Percentiles rank a stretch among this genome's conserved stretches.
Conservation (phyloP, 2,329 filamentous ascomycete genomes). For the Aspergillus unguis region DNA sequence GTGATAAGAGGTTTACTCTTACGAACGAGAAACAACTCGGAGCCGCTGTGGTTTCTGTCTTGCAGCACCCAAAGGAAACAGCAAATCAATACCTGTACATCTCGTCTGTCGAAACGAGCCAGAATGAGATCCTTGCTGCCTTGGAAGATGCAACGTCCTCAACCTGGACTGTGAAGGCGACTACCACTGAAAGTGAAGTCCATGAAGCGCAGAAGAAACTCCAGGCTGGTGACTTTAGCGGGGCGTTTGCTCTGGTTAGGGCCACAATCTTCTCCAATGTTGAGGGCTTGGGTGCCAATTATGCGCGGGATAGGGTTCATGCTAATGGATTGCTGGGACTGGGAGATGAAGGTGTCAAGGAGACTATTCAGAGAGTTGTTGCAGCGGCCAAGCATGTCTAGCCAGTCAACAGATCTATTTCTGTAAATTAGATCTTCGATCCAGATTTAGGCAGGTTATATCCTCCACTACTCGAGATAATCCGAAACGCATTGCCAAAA, state of each 20-base stretch:
- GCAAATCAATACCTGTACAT: conserved; percentile 59
- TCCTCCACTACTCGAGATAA: conserved; percentile 1
- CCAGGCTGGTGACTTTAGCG: conserved; percentile 21
- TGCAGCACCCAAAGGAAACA: conserved; percentile 51
- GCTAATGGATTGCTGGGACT: conserved; percentile 24
- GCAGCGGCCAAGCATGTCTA: not conserved
- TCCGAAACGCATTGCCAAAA: conserved; percentile 1
- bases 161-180: conserved; percentile 50
- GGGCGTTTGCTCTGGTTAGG: conserved; percentile 22
- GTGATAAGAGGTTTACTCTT: conserved; percentile 51
- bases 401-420: too few species aligned
- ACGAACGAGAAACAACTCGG: conserved; percentile 54
- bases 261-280: conserved; percentile 21
- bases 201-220: conserved; percentile 19
- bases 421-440: not conserved
- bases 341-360: conserved; percentile 19
- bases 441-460: not conserved
- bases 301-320: conserved; percentile 21
- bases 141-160: conserved; percentile 53
- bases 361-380: conserved; percentile 17
- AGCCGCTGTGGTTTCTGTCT: conserved; percentile 49
- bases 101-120: conserved; percentile 56
- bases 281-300: conserved; percentile 21
- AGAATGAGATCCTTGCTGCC: conserved; percentile 55
- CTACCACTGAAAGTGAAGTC: conserved; percentile 28